These are phyloP conservation scores for Scolecobasidium constrictum DNA, from an alignment of 2,329 filamentous ascomycete species.

Conservation along the genomic window DNA sequence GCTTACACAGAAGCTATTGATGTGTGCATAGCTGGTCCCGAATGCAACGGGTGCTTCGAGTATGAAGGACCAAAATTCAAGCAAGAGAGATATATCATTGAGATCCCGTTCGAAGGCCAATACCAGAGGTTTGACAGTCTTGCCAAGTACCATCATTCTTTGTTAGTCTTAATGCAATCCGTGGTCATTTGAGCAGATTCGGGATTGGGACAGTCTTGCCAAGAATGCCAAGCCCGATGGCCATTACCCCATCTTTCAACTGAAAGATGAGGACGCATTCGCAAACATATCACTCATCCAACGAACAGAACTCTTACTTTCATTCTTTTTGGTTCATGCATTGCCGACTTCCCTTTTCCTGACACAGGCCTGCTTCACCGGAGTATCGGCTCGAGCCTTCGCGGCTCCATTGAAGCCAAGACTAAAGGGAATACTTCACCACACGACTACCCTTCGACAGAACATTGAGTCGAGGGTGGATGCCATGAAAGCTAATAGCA, in stretches of 20 bases:
- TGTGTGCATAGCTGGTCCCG: slow-evolving; percentile 4
- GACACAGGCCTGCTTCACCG: not conserved
- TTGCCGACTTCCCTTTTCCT: not conserved
- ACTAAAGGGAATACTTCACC: not conserved
- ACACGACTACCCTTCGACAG: slow-evolving; percentile 1
- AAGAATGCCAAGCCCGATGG: too few relatives aligned
- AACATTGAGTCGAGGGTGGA: not conserved
- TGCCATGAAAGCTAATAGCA: not conserved
- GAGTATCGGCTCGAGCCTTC: not conserved
- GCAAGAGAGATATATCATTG: slow-evolving; percentile 1
- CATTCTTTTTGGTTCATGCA: slow-evolving; percentile 1
- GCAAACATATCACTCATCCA: slow-evolving; percentile 1
- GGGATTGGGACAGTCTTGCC: too few relatives aligned
- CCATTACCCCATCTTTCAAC: not conserved
- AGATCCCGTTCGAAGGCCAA: not conserved
- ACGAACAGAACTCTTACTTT: not conserved
- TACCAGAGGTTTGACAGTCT: not conserved
- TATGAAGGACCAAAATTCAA: not conserved
- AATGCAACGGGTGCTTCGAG: not conserved
- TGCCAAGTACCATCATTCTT: slow-evolving; percentile 2
- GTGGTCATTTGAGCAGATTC: slow-evolving; percentile 1
- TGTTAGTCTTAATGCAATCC: not conserved
- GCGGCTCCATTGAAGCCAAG: not conserved
- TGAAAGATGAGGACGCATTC: slow-evolving; percentile 2
- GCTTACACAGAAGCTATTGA: slow-evolving; percentile 1